Evolutionary conservation across 176 grass and related monocot species (phyloP).

Genomic region (Panicum miliaceum): DNA sequence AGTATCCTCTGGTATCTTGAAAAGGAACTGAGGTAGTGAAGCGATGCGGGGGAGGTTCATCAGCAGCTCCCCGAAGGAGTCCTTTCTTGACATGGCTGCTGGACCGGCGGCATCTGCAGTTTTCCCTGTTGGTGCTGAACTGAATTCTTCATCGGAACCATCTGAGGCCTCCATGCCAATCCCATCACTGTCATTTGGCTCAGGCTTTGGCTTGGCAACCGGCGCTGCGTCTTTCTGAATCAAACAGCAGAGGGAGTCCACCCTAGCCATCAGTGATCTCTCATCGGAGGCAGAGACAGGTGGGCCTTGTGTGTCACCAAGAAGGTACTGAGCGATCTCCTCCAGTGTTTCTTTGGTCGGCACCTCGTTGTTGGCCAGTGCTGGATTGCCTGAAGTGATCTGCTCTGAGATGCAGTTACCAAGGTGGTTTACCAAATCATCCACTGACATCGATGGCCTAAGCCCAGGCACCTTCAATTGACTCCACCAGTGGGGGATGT

Average conservation of each 20-base stretch:
- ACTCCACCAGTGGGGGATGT: conserved; percentile 69
- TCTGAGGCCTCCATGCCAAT: conserved; percentile 50
- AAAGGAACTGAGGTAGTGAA: conserved; percentile 79
- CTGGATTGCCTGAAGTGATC: conserved; percentile 67
- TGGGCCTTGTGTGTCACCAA: conserved; percentile 66
- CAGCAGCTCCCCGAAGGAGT: conserved; percentile 84
- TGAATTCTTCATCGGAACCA: conserved; percentile 67
- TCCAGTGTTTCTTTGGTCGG: conserved; percentile 80
- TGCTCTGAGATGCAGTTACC: conserved; percentile 86
- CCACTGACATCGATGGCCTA: conserved; percentile 82
- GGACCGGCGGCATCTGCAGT: conserved; percentile 28
- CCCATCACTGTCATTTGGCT: conserved; percentile 48
- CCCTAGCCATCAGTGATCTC: conserved; percentile 68
- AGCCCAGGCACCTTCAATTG: conserved; percentile 84
- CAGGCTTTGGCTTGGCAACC: conserved; percentile 28
- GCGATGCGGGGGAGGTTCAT: conserved; percentile 79
- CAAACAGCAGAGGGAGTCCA: conserved; percentile 88
- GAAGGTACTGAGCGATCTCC: conserved; percentile 84
- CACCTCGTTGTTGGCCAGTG: conserved; percentile 52
- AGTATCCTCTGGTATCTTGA: conserved; percentile 79
- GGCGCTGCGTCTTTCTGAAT: conserved; percentile 67
- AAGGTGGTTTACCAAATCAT: conserved; percentile 88
- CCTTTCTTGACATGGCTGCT: conserved; percentile 67
- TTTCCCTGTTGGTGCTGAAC: conserved; percentile 42
- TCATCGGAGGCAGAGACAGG: conserved; percentile 69